These are phyloP conservation scores for Strobilomyces dryophilus DNA, from an alignment of 768 basidiomycete genomes.

Conservation along the genomic window DNA sequence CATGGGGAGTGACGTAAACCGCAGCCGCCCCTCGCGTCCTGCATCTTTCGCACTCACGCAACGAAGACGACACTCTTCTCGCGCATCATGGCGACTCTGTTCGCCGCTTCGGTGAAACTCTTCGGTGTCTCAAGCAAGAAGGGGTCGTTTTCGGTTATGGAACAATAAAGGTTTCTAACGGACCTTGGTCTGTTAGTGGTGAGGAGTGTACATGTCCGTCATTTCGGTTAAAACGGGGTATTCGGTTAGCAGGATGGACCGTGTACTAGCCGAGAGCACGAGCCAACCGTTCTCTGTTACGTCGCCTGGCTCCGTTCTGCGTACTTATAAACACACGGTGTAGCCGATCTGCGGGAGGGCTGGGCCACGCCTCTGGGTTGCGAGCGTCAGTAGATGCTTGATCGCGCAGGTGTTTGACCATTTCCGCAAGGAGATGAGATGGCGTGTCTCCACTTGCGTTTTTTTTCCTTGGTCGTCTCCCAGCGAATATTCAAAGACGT, in stretches of 20 bases:
- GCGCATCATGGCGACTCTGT: slow-evolving; percentile 79
- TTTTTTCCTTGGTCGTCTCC: not conserved
- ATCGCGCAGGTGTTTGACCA: slow-evolving; percentile 52
- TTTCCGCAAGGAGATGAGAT: too few relatives aligned
- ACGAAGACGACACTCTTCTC: slow-evolving; percentile 92
- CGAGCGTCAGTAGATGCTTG: slow-evolving; percentile 74
- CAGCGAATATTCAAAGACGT: not conserved
- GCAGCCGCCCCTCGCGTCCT: too few relatives aligned
- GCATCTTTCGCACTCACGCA: slow-evolving; percentile 47
- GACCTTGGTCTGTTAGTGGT: slow-evolving; percentile 81
- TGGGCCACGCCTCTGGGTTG: slow-evolving; percentile 54
- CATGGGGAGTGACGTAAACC: too few relatives aligned
- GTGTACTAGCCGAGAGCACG: slow-evolving; percentile 59
- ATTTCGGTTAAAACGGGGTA: slow-evolving; percentile 27
- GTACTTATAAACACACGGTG: slow-evolving; percentile 56
- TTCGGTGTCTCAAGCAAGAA: slow-evolving; percentile 38
- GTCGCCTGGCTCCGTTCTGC: slow-evolving; percentile 56
- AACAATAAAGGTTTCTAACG: slow-evolving; percentile 77
- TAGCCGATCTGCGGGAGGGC: slow-evolving; percentile 52
- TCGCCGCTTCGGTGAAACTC: slow-evolving; percentile 51
- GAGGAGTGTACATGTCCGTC: slow-evolving; percentile 77
- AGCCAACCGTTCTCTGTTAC: slow-evolving; percentile 77
- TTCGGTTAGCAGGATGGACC: slow-evolving; percentile 9
- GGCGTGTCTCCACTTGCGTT: too few relatives aligned
- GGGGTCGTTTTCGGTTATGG: slow-evolving; percentile 53